Conservation (phyloP, 768 basidiomycete genomes). For the Hericium rajendrae region DNA sequence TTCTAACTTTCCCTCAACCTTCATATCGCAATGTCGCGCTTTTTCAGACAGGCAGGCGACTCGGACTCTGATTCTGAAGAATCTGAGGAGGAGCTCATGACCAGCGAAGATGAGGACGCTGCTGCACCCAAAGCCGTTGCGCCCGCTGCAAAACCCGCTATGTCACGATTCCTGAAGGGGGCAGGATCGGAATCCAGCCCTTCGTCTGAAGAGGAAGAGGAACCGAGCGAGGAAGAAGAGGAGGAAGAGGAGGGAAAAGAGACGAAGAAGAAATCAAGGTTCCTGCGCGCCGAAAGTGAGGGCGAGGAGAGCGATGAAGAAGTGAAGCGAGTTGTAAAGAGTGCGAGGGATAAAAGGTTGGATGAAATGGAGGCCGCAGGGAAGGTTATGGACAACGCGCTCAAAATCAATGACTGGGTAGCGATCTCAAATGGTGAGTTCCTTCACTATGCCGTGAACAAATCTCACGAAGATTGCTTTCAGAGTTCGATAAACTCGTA, state of each 20-base stretch:
- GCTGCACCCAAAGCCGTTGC: slow-evolving; percentile 33
- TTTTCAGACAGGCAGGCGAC: slow-evolving; percentile 80
- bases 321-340: slow-evolving; percentile 63
- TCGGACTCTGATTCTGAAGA: slow-evolving; percentile 78
- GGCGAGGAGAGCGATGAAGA: slow-evolving; percentile 59
- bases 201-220: slow-evolving; percentile 36
- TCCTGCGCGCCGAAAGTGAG: slow-evolving; percentile 33
- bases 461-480: background rate
- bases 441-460: background rate
- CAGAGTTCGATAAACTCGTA: slow-evolving; percentile 93
- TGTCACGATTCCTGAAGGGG: slow-evolving; percentile 71
- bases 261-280: slow-evolving; percentile 32
- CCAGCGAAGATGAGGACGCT: slow-evolving; percentile 59
- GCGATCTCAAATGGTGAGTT: slow-evolving; percentile 75
- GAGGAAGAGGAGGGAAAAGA: slow-evolving; percentile 27
- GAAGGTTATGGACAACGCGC: slow-evolving; percentile 86
- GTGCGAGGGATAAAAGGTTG: slow-evolving; percentile 84
- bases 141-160: slow-evolving; percentile 38
- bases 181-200: slow-evolving; percentile 45
- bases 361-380: slow-evolving; percentile 94
- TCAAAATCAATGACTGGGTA: slow-evolving; percentile 96
- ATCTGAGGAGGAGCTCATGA: slow-evolving; percentile 57
- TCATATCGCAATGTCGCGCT: slow-evolving; percentile 59
- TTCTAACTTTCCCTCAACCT: background rate
- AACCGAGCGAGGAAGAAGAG: slow-evolving; percentile 38